These are phyloP conservation scores for Daedaleopsis sinensis DNA, from an alignment of 768 basidiomycete species.

Conservation along the genomic window DNA sequence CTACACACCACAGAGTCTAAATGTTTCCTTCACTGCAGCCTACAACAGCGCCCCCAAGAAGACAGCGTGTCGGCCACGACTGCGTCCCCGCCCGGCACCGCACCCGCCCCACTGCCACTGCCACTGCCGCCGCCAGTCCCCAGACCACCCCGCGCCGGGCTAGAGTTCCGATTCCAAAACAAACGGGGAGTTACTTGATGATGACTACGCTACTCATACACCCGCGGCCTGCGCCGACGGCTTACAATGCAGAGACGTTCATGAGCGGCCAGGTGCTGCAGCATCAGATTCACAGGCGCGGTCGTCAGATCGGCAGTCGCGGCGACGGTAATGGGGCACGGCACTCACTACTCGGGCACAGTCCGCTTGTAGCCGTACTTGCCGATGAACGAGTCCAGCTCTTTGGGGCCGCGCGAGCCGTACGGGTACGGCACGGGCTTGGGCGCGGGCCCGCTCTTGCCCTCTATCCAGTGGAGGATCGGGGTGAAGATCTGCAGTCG, in stretches of 20 bases:
- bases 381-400: slow-evolving; percentile 73
- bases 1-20: neutral
- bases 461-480: slow-evolving; percentile 95
- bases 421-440: slow-evolving; percentile 83
- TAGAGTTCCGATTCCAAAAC: neutral
- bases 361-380: slow-evolving; percentile 80
- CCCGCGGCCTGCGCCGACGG: slow-evolving; percentile 1
- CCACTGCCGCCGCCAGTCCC: no score
- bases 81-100: neutral
- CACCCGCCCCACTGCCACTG: neutral
- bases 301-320: slow-evolving; percentile 5
- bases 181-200: neutral
- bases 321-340: neutral
- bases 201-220: slow-evolving; percentile 23
- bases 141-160: neutral
- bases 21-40: neutral
- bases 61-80: neutral
- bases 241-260: slow-evolving; percentile 59
- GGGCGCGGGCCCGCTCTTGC: slow-evolving; percentile 64
- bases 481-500: slow-evolving; percentile 85
- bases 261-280: slow-evolving; percentile 75
- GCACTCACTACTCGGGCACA: slow-evolving; percentile 71
- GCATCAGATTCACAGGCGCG: neutral
- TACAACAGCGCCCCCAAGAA: neutral
- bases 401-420: slow-evolving; percentile 92